These are phyloP conservation scores for Saksenaea oblongispora DNA, from an alignment of 371 early-diverging fungal genomes.

Conservation along the genomic window DNA sequence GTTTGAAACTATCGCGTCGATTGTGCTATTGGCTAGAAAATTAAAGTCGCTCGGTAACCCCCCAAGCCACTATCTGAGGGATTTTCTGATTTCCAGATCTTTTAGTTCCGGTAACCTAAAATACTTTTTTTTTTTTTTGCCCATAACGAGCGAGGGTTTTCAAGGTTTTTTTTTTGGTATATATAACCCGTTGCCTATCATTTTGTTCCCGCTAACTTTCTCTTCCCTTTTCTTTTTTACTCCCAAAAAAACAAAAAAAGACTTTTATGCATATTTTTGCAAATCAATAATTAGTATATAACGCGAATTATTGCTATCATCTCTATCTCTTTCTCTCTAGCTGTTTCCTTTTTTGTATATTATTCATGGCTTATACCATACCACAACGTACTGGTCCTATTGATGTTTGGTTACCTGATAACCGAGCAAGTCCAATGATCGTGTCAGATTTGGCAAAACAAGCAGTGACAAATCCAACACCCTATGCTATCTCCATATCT, in stretches of 20 bases:
- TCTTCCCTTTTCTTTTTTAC: neutral
- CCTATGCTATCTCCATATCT: conserved; percentile 11
- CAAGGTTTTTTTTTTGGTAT: neutral
- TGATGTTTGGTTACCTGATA: conserved; percentile 27
- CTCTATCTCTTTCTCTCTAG: neutral
- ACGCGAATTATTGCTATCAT: neutral
- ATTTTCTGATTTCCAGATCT: conserved; percentile 5
- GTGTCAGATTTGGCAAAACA: conserved; percentile 23
- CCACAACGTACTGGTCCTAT: conserved; percentile 9
- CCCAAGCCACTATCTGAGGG: conserved; percentile 4
- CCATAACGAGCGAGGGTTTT: neutral
- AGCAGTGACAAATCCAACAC: conserved; percentile 11
- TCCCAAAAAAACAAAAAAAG: neutral
- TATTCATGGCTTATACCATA: neutral
- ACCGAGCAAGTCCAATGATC: conserved; percentile 15
- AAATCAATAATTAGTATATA: too few species aligned
- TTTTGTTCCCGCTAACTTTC: neutral
- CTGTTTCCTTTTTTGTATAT: neutral
- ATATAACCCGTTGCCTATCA: neutral
- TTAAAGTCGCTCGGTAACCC: neutral
- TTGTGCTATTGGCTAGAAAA: conserved; percentile 1
- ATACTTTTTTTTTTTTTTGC: neutral
- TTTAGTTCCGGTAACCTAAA: neutral
- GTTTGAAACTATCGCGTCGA: conserved; percentile 2
- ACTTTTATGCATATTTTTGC: neutral